Base-by-base conservation (phyloP, 441 rosid species). In the Brassica hybrid region DNA sequence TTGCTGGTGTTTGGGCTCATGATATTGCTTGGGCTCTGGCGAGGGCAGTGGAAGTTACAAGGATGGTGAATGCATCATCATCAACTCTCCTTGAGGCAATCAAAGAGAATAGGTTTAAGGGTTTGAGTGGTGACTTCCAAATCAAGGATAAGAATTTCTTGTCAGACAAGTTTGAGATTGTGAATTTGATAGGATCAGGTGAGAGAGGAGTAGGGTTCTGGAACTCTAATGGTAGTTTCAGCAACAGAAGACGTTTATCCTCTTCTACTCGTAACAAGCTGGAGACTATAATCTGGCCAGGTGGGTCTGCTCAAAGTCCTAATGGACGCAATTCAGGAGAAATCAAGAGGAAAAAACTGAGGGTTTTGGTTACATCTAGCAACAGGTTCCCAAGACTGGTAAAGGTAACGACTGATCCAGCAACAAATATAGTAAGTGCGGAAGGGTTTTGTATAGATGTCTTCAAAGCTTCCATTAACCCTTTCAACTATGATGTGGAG, bases 381-480 rank as follows among this genome's bases (percentile, higher is more conserved):
- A 16, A 12, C 12, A 79, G 85, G 7, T 84, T 80, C 12, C 73
- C 36, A 1, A 80, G 79, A 14, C 65, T 84, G 9, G 58, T 86
- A 18, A 61, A 59, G 0, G 71, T 76, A 50, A 27, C 0, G 1
- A 65, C 10, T 23, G 76, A 86, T 76, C 60, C 10, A 1, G 9
- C 0, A 17, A 73, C 80, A 13, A 71, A 83, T 1, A 52, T 6
- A 0, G 74, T 71, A 11, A 67, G 1, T 0, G 72, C 58, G 0
- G 57, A 57, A 0, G 90, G 90, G 6, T 85, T 79, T 50, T 86
- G 83, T 71, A 74, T 80, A 62, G 82, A 85, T 1, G 82, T 85
- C 19, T 80, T 86, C 19, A 7, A 23, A 0, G 84, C 82, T 16
- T 79, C 80, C 27, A 25, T 83, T 43, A 27, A 9, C 1, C 67